These are phyloP conservation scores for Sporothrix sp. DNA, from an alignment of 2,329 filamentous ascomycete genomes.

Conservation along the genomic window DNA sequence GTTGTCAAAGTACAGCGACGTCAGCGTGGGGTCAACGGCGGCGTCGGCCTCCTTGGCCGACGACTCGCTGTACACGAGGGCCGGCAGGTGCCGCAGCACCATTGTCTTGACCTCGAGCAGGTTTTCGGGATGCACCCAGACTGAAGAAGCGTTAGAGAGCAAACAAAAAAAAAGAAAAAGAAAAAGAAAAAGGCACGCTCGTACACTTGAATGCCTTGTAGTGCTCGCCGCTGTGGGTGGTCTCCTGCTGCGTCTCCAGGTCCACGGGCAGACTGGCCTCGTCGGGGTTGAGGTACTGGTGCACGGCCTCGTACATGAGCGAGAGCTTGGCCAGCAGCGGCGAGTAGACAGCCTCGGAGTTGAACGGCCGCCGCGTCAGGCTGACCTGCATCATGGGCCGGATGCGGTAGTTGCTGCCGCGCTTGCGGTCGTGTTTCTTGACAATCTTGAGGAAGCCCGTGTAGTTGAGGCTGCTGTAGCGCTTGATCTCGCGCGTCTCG, in stretches of 20 bases:
- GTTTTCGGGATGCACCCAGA: conserved; percentile 96
- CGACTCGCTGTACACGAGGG: conserved; percentile 87
- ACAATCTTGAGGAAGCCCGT: conserved; percentile 96
- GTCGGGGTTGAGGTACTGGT: conserved; percentile 62
- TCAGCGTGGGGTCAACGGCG: conserved; percentile 78
- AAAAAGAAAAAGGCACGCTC: conserved; percentile 21
- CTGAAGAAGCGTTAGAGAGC: not conserved
- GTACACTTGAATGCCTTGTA: conserved; percentile 83
- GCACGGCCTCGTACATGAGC: conserved; percentile 90
- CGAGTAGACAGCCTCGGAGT: conserved; percentile 81
- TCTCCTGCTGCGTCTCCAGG: conserved; percentile 44
- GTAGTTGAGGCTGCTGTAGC: conserved; percentile 93
- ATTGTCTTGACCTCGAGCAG: conserved; percentile 93
- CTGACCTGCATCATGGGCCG: conserved; percentile 86
- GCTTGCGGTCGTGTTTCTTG: conserved; percentile 96
- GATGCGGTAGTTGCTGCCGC: conserved; percentile 77
- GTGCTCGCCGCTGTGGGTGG: conserved; percentile 51
- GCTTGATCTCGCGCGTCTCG: conserved; percentile 87
- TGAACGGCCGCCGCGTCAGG: conserved; percentile 81
- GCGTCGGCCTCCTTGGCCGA: conserved; percentile 73
- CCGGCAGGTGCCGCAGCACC: conserved; percentile 80
- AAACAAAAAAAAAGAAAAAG: not conserved
- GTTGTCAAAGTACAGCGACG: conserved; percentile 93
- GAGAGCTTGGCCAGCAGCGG: conserved; percentile 84
- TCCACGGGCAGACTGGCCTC: conserved; percentile 32